Base-by-base conservation (phyloP, 129 eudicot species). In the Oenanthe sinensis region DNA sequence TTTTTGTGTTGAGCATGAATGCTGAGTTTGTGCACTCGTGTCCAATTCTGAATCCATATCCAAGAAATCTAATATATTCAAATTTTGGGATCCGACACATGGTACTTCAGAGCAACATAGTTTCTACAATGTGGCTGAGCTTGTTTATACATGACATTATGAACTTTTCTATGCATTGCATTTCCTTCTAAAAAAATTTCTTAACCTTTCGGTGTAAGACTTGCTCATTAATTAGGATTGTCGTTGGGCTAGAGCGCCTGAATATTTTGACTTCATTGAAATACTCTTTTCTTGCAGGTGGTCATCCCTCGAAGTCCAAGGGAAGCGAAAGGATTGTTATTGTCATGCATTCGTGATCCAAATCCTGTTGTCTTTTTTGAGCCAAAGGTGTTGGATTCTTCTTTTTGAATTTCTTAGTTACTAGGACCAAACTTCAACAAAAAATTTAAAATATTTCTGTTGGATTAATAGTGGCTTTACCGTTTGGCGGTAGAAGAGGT, bases 401-500 rank as follows among this genome's bases (percentile, higher is more conserved):
- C 24, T 78, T 54, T 26, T 79, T 19, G n/a, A 28, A 69, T 77
- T 11, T 44, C 12, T 5, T 72, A 69, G 76, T 50, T 71, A 55
- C 36, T 71, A 37, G 68, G 19, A 4, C 46, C n/a, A 10, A 47
- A 7, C 6, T 82, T 22, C 13, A 2, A 6, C 55, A 30, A 14
- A 13, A 0, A 74, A 26, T 40, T 17, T 19, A 36, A 36, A 16
- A 13, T 39, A 22, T 19, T 45, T 47, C 42, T 78, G 48, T 37
- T 75, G 80, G 55, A 42, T 36, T 43, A 75, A 74, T 85, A 95
- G 99, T 85, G 90, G 91, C 95, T 95, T 55, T 95, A 95, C 84
- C 94, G 99, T 69, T 82, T 95, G 81, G 96, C 99, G 20, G 96
- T 95, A 15, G 99, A 95, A 86, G 92, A 92, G 79, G 97, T 95